phyloP scores from a whole-genome alignment of 2,329 filamentous ascomycete species.

The Stachybotrys echinatus region DNA sequence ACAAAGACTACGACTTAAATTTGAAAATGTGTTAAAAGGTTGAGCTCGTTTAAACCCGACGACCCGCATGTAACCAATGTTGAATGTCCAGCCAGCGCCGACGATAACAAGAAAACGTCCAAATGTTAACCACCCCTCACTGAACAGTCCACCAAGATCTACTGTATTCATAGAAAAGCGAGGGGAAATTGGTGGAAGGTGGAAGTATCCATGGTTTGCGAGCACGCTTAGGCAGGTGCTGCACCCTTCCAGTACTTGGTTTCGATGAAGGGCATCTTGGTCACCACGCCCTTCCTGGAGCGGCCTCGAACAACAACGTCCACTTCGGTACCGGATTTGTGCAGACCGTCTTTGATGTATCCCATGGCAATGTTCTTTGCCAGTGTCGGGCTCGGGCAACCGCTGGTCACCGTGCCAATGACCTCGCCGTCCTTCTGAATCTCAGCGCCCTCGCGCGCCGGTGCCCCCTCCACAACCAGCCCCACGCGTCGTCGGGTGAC shows the following conservation, averaged over 20 bases:
- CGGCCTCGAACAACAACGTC: slow-evolving; percentile 73
- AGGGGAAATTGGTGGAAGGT: too few species aligned
- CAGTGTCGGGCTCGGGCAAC: slow-evolving; percentile 80
- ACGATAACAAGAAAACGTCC: slow-evolving; percentile 6
- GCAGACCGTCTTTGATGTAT: slow-evolving; percentile 74
- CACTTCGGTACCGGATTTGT: slow-evolving; percentile 80
- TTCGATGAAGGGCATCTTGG: slow-evolving; percentile 85
- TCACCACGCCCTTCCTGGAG: slow-evolving; percentile 66
- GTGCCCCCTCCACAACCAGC: slow-evolving; percentile 76
- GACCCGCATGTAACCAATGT: not conserved
- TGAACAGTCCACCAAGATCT: too few species aligned
- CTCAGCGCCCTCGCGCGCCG: slow-evolving; percentile 82
- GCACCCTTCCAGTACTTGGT: slow-evolving; percentile 60
- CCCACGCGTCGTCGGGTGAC: slow-evolving; percentile 73
- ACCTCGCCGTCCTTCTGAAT: slow-evolving; percentile 63
- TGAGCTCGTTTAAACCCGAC: not conserved
- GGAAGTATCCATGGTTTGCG: too few species aligned
- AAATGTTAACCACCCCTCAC: too few species aligned
- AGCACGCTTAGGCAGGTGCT: slow-evolving; percentile 2
- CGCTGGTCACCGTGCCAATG: slow-evolving; percentile 81
- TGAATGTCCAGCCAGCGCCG: not conserved
- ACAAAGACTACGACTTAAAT: too few species aligned
- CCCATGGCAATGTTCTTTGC: slow-evolving; percentile 95
- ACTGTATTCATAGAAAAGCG: too few species aligned
- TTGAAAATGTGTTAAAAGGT: too few species aligned